These are phyloP conservation scores for Penicillium sp. DNA, from an alignment of 2,329 filamentous ascomycete species.

Conservation along the genomic window DNA sequence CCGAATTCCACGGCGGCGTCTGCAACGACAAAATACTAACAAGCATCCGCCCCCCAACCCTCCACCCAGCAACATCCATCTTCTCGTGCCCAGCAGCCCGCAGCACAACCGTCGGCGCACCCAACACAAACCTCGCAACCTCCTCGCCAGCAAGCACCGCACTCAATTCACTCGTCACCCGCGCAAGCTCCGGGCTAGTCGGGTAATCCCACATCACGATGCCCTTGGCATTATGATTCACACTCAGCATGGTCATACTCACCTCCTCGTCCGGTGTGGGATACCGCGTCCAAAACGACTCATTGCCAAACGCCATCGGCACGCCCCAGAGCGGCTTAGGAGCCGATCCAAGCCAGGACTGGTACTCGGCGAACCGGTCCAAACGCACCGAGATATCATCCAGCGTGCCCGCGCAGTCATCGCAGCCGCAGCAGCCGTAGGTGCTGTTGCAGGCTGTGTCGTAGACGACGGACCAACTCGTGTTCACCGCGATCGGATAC, in stretches of 20 bases:
- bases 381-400: conserved; percentile 54
- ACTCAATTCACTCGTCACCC: conserved; percentile 43
- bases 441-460: conserved; percentile 60
- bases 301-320: conserved; percentile 53
- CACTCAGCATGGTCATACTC: conserved; percentile 50
- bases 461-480: conserved; percentile 56
- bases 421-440: conserved; percentile 65
- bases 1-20: conserved; percentile 23
- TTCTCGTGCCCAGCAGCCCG: conserved; percentile 24
- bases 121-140: conserved; percentile 44
- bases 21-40: conserved; percentile 44
- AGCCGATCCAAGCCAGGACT: conserved; percentile 40
- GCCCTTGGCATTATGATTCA: conserved; percentile 55
- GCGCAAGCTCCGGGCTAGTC: conserved; percentile 36
- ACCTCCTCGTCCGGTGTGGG: conserved; percentile 50
- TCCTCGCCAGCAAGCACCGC: conserved; percentile 39
- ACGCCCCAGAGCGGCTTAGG: conserved; percentile 54
- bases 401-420: conserved; percentile 59
- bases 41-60: conserved; percentile 37
- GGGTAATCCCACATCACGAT: conserved; percentile 55
- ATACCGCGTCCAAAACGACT: conserved; percentile 51
- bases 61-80: conserved; percentile 49
- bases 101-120: conserved; percentile 30
- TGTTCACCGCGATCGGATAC: conserved; percentile 62
- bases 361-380: conserved; percentile 46